Evolutionary conservation across 192 early-diverging fungal species (phyloP), one percentile per base, ranked within the genome.

Genomic region (Entrophospora sp.): DNA sequence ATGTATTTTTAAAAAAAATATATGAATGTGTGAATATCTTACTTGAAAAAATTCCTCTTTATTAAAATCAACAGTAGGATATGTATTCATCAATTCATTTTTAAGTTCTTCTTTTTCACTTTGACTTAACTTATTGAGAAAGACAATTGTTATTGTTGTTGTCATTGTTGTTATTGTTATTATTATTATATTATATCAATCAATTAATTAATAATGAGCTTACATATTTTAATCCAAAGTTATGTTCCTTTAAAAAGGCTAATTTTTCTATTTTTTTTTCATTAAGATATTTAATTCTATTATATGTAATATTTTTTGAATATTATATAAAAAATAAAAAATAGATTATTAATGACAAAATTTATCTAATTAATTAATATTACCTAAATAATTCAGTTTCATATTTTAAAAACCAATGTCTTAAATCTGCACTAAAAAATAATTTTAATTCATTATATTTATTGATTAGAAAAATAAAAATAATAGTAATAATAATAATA

Each of bases 351-450:
- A 4, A 56, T 13, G 8, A 25, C 5, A 7, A 18, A 27, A 16
- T 45, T 20, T 16, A 25, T 2, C 13, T 18, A 25, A 30, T 7
- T 14, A 18, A 37, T 28, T 16, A 25, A 31, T 9, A 45, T 51
- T 75, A 79, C 75, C 68, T 77, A 73, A 92, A 87, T 40, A 92
- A 77, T 10, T 75, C 79, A 53, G 75, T 69, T 61, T 90, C 89
- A 55, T 87, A 81, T 56, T 86, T 81, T 65, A 89, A 66, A 52
- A 92, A 89, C 90, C 89, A 92, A 20, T 67, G 68, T 52, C 88
- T 81, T 55, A 88, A 80, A 24, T 87, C 85, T 51, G 87, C 88
- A 35, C 85, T 87, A 30, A 13, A 42, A 24, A 53, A 22, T 18
- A 40, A 27, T 6, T 45, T 4, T 42, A 28, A 27, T 46, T 36